A percentile compares a stretch with the other conserved stretches of the same genome.
These are phyloP conservation scores for Potentilla sterilis DNA, from an alignment of 306 rosid genomes.

Conservation along the genomic window DNA sequence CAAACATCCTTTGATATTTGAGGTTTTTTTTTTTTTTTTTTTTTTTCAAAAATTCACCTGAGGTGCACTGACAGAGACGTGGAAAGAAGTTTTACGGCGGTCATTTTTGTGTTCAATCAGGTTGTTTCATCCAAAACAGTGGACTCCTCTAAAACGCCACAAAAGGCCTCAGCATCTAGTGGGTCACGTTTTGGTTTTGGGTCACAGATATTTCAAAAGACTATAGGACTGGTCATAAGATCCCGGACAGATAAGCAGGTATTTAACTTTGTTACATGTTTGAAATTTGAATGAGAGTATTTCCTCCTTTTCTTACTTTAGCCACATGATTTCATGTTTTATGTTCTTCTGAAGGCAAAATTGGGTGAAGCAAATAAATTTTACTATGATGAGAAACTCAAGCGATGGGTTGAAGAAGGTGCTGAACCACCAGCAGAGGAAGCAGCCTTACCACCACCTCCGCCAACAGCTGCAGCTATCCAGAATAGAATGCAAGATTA, in stretches of 20 bases:
- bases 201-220: constrained; percentile 62
- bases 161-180: constrained; percentile 36
- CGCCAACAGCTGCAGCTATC: constrained; percentile 61
- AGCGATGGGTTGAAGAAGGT: constrained; percentile 87
- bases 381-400: constrained; percentile 75
- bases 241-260: constrained; percentile 65
- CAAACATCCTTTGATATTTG: neutral
- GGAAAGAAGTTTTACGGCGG: constrained; percentile 7
- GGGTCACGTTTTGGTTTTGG: constrained; percentile 62
- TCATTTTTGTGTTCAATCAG: constrained; percentile 18
- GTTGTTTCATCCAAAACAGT: constrained; percentile 42
- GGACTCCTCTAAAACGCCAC: constrained; percentile 41
- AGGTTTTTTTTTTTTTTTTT: neutral
- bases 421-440: constrained; percentile 64
- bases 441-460: constrained; percentile 66
- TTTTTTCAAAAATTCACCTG: neutral
- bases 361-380: constrained; percentile 70
- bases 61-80: neutral
- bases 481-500: constrained; percentile 55
- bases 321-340: neutral
- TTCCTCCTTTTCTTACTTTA: neutral
- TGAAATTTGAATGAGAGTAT: neutral
- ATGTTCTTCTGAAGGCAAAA: constrained; percentile 55
- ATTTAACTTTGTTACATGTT: neutral
- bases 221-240: constrained; percentile 59